These are phyloP conservation scores for Perilla frutescens DNA, from an alignment of 257 asterid species.

Conservation along the genomic window DNA sequence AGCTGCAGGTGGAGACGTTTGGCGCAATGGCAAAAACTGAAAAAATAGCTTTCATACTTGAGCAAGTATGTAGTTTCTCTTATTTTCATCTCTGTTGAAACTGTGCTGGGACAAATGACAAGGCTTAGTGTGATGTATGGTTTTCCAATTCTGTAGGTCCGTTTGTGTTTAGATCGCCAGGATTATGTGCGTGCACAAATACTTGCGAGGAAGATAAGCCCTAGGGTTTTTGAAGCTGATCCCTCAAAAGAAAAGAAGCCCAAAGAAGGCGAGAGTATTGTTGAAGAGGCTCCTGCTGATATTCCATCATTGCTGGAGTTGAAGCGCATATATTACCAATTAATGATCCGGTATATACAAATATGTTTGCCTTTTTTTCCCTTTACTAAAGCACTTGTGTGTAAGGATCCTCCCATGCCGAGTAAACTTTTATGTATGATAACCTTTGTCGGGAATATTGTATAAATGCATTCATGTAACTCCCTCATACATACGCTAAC, in stretches of 20 bases:
- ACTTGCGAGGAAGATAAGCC: conserved; percentile 93
- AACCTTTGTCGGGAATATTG: neutral
- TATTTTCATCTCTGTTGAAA: conserved; percentile 25
- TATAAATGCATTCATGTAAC: conserved; percentile 14
- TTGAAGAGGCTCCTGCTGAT: conserved; percentile 94
- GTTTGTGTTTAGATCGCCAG: conserved; percentile 89
- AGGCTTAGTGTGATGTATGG: conserved; percentile 17
- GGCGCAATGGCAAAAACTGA: conserved; percentile 99
- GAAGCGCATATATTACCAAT: conserved; percentile 89
- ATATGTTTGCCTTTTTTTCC: conserved; percentile 5
- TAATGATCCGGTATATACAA: conserved; percentile 79
- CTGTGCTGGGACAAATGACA: conserved; percentile 7
- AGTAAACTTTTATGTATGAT: neutral
- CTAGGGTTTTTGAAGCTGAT: conserved; percentile 94
- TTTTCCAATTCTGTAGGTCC: conserved; percentile 65
- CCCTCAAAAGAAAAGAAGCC: conserved; percentile 82
- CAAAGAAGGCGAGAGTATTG: conserved; percentile 83
- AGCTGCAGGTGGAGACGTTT: conserved; percentile 86
- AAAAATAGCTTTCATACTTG: conserved; percentile 95
- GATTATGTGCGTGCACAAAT: conserved; percentile 98
- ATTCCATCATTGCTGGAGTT: conserved; percentile 86
- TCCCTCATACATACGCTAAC: neutral
- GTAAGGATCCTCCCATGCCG: conserved; percentile 13
- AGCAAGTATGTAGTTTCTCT: conserved; percentile 65
- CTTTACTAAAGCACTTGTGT: neutral